Evolutionary conservation across 306 rosid species (phyloP).

Genomic region (Sindora glabra): DNA sequence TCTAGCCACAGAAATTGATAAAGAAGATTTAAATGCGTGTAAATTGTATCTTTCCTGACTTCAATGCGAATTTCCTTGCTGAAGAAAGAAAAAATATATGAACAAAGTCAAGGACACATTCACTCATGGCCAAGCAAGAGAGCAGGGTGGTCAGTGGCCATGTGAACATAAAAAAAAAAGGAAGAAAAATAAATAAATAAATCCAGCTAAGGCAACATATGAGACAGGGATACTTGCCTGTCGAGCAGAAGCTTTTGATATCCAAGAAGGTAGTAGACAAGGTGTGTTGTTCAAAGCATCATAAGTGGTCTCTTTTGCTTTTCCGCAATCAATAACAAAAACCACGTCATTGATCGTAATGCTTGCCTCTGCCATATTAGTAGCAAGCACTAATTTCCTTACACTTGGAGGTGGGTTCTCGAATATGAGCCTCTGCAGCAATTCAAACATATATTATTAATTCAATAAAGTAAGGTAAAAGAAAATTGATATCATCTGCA

Average conservation of each 20-base stretch:
- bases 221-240: slow-evolving; percentile 57
- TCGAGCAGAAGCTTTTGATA: slow-evolving; percentile 92
- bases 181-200: not conserved
- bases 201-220: slow-evolving; percentile 1
- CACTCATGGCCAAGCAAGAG: no score
- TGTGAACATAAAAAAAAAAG: no score
- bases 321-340: slow-evolving; percentile 94
- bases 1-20: no score
- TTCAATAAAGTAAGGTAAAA: not conserved
- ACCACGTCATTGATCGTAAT: slow-evolving; percentile 90
- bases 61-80: no score
- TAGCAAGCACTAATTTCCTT: slow-evolving; percentile 86
- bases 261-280: slow-evolving; percentile 93
- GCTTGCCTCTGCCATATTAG: slow-evolving; percentile 99
- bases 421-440: slow-evolving; percentile 78
- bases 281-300: slow-evolving; percentile 98
- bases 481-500: slow-evolving; percentile 8
- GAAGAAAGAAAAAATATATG: no score
- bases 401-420: slow-evolving; percentile 78
- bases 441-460: not conserved
- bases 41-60: no score
- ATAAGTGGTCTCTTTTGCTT: slow-evolving; percentile 94
- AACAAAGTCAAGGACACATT: no score
- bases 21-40: no score
- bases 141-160: no score